These are phyloP conservation scores for Boletus rubescentipes DNA, from an alignment of 768 basidiomycete species.

Conservation along the genomic window DNA sequence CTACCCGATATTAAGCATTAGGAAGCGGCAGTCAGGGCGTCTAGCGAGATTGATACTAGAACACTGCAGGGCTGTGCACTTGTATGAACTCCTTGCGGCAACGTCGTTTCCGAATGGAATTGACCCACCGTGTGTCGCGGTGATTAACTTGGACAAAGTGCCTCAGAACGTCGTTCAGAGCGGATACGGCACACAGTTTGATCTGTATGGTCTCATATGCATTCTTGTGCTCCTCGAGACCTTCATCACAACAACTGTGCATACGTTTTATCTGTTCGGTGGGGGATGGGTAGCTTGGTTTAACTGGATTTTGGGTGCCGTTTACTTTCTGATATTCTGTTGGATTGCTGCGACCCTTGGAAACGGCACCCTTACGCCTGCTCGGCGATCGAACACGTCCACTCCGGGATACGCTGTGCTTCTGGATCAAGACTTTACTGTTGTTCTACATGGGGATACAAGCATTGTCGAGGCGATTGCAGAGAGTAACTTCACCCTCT, in stretches of 20 bases:
- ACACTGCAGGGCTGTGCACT: background rate
- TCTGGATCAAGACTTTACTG: background rate
- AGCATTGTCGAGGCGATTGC: constrained; percentile 1
- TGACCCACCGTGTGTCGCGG: background rate
- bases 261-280: background rate
- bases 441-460: background rate
- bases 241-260: background rate
- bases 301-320: background rate
- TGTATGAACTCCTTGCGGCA: background rate
- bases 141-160: background rate
- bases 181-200: background rate
- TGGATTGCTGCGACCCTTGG: background rate
- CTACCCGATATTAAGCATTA: constrained; percentile 5
- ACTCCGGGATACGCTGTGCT: background rate
- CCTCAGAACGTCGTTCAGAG: background rate
- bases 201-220: background rate
- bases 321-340: background rate
- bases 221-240: background rate
- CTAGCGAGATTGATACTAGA: constrained; percentile 2
- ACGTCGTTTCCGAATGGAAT: background rate
- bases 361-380: constrained; percentile 1
- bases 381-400: background rate
- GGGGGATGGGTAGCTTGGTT: background rate
- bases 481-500: background rate
- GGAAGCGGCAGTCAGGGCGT: background rate